Base-by-base conservation (phyloP, 2,329 filamentous ascomycete genomes). In the Aureobasidium melanogenum region DNA sequence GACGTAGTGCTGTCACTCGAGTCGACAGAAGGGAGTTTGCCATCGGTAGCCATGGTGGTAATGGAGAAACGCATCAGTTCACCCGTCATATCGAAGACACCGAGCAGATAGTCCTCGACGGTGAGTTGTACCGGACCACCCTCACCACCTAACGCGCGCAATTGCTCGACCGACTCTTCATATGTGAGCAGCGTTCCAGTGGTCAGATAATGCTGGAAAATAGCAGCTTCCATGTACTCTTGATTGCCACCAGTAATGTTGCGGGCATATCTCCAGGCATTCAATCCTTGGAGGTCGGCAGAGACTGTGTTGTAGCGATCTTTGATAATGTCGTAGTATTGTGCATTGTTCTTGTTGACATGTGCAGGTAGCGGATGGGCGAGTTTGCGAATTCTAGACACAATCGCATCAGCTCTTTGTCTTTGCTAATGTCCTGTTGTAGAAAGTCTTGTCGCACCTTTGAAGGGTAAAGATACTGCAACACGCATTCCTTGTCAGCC, bases 11-110 rank as follows among this genome's bases (percentile, higher is more conserved):
- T 61, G 55, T 64, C 62, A 63, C 65, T 71, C 56, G 46, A 63
- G 32, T 76, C 76, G 4, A 77, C 79, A 64, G 80, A 73, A n/a
- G 78, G 77, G 24, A 82, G 72, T 44, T 76, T 76, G 15, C 88
- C 88, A 8, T 79, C 86, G 5, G 91, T 88, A 0, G 91, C 91
- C 72, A 96, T 88, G 28, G 86, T 85, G 6, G 92, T 92, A 55
- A 96, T 94, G 0, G 91, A 91, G 74, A 97, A 97, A 32, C 92
- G 84, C 94, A 99, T 99, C 79, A 97, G 81, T 77, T 99, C 94
- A 41, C 94, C 94, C 1, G 92, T 92, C 67, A 97, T 83, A 73
- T 99, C 94, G 70, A 96, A 97, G 2, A 99, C 76, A 9, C 93
- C 94, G 64, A 94, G 87, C 62, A 96, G 76, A 71, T 96, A 97